These are phyloP conservation scores for Aspergillus brunneoviolaceus DNA, from an alignment of 2,329 filamentous ascomycete species.

Conservation along the genomic window DNA sequence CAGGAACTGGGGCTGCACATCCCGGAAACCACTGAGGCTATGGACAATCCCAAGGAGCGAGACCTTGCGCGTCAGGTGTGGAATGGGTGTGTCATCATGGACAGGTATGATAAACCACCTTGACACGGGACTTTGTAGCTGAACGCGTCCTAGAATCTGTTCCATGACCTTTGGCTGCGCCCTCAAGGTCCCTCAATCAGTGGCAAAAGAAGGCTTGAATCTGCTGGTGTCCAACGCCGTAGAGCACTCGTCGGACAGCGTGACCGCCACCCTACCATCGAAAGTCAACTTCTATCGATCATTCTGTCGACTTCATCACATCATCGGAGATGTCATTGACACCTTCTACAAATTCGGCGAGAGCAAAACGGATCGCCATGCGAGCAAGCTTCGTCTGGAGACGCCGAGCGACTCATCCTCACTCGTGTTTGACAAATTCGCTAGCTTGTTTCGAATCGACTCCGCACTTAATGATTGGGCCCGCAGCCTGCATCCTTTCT, in stretches of 20 bases:
- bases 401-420: background rate
- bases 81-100: slow-evolving; percentile 1
- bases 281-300: background rate
- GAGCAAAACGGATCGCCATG: background rate
- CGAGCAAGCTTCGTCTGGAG: no score
- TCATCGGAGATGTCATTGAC: background rate
- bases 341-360: background rate
- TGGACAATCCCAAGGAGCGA: background rate
- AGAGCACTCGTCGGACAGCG: background rate
- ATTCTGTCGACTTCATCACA: slow-evolving; percentile 1
- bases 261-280: background rate
- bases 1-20: slow-evolving; percentile 1
- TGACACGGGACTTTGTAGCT: background rate
- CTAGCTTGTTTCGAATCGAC: background rate
- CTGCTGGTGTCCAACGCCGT: background rate
- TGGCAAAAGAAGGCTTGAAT: background rate
- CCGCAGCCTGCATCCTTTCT: background rate
- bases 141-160: background rate
- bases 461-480: background rate
- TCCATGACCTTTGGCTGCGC: slow-evolving; percentile 2
- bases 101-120: background rate
- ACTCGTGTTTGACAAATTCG: background rate
- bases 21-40: background rate
- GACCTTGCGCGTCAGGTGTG: background rate
- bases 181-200: background rate